Base-by-base conservation (phyloP, 805 yeast species). In the Candida quercuum region DNA sequence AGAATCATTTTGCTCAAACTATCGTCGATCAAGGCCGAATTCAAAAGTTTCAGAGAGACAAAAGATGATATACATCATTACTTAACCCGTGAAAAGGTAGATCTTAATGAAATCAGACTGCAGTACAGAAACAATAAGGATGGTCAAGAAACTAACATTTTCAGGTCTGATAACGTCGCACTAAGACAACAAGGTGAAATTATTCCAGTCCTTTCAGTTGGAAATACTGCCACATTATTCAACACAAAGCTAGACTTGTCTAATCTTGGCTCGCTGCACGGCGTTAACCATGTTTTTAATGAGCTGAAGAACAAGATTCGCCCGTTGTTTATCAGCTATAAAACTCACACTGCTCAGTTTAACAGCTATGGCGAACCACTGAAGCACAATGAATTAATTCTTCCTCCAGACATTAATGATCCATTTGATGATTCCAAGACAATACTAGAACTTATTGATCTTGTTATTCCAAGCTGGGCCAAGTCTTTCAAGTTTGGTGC, bases 1-100 rank as follows among this genome's bases (percentile, higher is more conserved):
- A 53, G 57, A 41, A 49, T 66, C 16, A 42, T 64, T 14, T 49
- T 60, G 30, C 15, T 57, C 45, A 38, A 54, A 42, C 32, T 43
- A 55, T 13, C 63, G 46, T 18, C 49, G 46, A 10, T 48, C 37
- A 24, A 52, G 27, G 10, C 40, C 42, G 51, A 47, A 15, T 21
- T 50, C 10, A 39, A 29, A 14, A 40, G 50, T 9, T 13, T 22
- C 1, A 43, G 49, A 25, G 41, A 32, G 1, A 21, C 14, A 1
- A 20, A 39, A 6, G 60, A 54, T n/a, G 66, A 58, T 33, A 42
- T 41, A 5, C 35, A 40, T 1, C 10, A 14, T 2, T 54, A 38
- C 28, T 20, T 19, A 4, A 22, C 49, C 2, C 18, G 19, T 15
- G 40, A 42, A 27, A 49, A 43, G 26, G 15, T 49, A 6, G 47